Conservation (phyloP, 2,329 filamentous ascomycete genomes). For the Stachybotrys elegans region DNA sequence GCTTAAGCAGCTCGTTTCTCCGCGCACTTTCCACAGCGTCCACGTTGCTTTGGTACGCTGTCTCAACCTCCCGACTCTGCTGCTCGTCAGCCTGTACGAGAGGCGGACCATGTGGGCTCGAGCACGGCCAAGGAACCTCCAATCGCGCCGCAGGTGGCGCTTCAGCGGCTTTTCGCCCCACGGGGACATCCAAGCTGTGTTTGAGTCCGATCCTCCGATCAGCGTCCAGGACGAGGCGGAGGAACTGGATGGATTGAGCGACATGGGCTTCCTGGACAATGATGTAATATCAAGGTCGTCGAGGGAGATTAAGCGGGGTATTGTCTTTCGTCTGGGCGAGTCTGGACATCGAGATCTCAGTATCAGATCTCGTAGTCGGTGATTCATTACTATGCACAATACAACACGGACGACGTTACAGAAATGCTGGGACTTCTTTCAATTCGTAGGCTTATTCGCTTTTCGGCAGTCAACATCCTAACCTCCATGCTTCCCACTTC, state of each 20-base stretch:
- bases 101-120: conserved; percentile 33
- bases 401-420: too few species aligned
- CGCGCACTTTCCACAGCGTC: conserved; percentile 64
- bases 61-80: conserved; percentile 59
- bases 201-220: not conserved
- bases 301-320: not conserved
- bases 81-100: conserved; percentile 58
- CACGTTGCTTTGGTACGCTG: conserved; percentile 61
- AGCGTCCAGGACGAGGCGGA: not conserved
- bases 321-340: not conserved
- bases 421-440: too few species aligned
- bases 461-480: too few species aligned
- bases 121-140: not conserved
- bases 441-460: too few species aligned
- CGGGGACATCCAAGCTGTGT: not conserved
- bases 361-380: not conserved
- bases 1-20: conserved; percentile 57
- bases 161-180: not conserved
- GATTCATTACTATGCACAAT: too few species aligned
- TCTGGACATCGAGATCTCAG: not conserved
- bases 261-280: not conserved
- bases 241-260: not conserved
- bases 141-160: not conserved
- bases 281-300: not conserved
- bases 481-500: too few species aligned